A percentile compares a stretch with the other conserved stretches of the same genome.
Conservation (phyloP, 352 stramenopile species). For the Globisporangium recalcitrans region DNA sequence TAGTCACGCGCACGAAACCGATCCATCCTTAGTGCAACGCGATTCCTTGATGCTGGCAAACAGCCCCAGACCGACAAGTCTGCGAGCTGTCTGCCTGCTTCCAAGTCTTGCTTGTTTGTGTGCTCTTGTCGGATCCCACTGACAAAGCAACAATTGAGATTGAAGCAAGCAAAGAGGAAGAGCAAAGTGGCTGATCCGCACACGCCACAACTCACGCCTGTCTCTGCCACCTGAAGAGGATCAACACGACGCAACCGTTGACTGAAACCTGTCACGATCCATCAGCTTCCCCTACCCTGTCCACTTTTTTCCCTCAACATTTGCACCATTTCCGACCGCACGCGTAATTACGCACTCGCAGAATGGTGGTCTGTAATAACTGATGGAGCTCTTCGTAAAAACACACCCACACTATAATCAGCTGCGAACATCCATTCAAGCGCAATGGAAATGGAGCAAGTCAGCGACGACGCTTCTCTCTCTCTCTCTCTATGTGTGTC, state of each 20-base stretch:
- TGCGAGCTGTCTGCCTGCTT: not conserved
- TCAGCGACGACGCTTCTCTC: not conserved
- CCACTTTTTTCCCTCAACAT: not conserved
- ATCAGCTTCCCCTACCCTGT: not conserved
- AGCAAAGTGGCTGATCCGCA: not conserved
- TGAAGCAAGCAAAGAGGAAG: not conserved
- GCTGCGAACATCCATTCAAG: no score
- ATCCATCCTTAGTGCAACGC: not conserved
- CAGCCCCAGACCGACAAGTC: not conserved
- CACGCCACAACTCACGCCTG: not conserved
- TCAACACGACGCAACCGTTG: not conserved
- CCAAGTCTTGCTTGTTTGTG: not conserved
- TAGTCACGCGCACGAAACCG: not conserved
- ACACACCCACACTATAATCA: no score
- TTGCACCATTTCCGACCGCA: not conserved
- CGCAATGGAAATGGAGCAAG: not conserved
- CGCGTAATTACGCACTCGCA: not conserved
- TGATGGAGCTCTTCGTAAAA: not conserved
- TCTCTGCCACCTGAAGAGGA: not conserved
- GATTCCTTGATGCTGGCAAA: not conserved
- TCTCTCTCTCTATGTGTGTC: not conserved
- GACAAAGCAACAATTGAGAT: not conserved
- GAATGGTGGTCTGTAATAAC: not conserved
- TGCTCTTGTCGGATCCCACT: not conserved
- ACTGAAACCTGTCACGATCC: conserved; percentile 3